Evolutionary conservation across 2,329 filamentous ascomycete genomes (phyloP), one percentile per base, ranked within the genome.

Genomic region (Colletotrichum ledebouriae): DNA sequence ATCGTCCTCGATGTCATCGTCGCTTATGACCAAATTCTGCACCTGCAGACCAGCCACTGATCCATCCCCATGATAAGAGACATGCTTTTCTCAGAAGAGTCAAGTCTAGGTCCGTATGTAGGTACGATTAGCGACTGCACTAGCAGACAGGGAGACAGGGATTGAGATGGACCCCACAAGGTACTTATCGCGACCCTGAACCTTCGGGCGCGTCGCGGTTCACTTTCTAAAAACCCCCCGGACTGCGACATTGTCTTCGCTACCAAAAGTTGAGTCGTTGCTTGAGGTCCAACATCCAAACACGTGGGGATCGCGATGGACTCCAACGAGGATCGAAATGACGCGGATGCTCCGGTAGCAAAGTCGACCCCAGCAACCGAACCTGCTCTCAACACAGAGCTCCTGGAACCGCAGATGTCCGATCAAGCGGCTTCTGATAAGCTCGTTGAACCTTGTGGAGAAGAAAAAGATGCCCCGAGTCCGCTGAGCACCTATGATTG

Each of bases 1-100:
- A 20, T 71, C 64, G 73, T 94, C 92, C 77, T 94, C 92, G 76
- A 96, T 95, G 81, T 96, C 93, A 79, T 96, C 93, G 74, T 96
- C 93, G 73, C 90, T 93, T 46, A 95, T 80, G 50, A 93, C 87
- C 71, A 94, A 79, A 73, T 90, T 92, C 77, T 90, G 88, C 70
- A 89, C 85, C 47, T 84, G 81, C 71, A 86, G 75, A 33, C 82
- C 79, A 2, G 79, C 79, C 50, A 81, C 75, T 10, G 75, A 77
- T 3, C 77, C 72, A 71, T 75, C 71, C 67, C 72, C 58, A 17
- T 25, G 49, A 17, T 33, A 17, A 33, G 49, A 52, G 49, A 52
- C 29, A 52, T 33, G 7, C 49, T 12, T 15, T 50, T 5, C 2
- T 25, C 49, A 5, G 15, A 29, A 3, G 6, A 29, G 49, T 12